A percentile compares a stretch with the other conserved stretches of the same genome.
Evolutionary conservation across 768 basidiomycete genomes (phyloP).

Genomic region (Tricholoma furcatifolium): DNA sequence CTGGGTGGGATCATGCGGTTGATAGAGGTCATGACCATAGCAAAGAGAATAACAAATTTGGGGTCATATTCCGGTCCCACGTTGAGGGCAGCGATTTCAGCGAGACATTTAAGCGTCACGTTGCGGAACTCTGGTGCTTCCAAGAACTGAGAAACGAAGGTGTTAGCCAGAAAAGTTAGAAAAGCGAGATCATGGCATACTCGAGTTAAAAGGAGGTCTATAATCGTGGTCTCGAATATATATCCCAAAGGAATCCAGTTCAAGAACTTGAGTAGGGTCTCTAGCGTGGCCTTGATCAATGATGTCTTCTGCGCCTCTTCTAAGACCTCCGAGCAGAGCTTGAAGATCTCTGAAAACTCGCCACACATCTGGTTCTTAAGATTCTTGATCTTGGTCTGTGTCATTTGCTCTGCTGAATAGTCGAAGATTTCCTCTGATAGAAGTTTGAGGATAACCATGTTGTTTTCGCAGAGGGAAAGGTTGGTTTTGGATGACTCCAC

Average conservation of each 20-base stretch:
- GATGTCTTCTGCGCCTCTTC: slow-evolving; percentile 97
- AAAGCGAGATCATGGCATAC: slow-evolving; percentile 48
- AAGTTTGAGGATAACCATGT: slow-evolving; percentile 97
- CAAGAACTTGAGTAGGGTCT: slow-evolving; percentile 92
- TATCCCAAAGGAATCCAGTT: slow-evolving; percentile 99
- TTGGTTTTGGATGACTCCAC: slow-evolving; percentile 97
- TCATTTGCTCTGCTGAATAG: slow-evolving; percentile 98
- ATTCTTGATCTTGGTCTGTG: slow-evolving; percentile 94
- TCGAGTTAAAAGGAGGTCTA: slow-evolving; percentile 87
- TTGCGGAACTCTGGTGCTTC: slow-evolving; percentile 97
- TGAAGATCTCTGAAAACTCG: slow-evolving; percentile 97
- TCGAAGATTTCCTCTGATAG: slow-evolving; percentile 99
- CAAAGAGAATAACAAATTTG: slow-evolving; percentile 97
- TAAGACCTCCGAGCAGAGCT: slow-evolving; percentile 92
- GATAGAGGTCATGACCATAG: slow-evolving; percentile 96
- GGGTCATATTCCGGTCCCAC: slow-evolving; percentile 97
- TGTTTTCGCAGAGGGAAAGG: slow-evolving; percentile 97
- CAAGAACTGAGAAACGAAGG: slow-evolving; percentile 66
- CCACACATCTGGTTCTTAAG: slow-evolving; percentile 98
- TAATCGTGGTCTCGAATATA: slow-evolving; percentile 97
- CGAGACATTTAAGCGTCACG: slow-evolving; percentile 92
- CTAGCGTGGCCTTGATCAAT: slow-evolving; percentile 90
- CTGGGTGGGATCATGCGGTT: slow-evolving; percentile 96
- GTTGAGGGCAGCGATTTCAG: slow-evolving; percentile 92
- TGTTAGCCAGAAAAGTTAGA: slow-evolving; percentile 6